A percentile compares a stretch with the other conserved stretches of the same genome.
Conservation (phyloP, 116 monocot genomes). For the Papilionanthe hybrid region DNA sequence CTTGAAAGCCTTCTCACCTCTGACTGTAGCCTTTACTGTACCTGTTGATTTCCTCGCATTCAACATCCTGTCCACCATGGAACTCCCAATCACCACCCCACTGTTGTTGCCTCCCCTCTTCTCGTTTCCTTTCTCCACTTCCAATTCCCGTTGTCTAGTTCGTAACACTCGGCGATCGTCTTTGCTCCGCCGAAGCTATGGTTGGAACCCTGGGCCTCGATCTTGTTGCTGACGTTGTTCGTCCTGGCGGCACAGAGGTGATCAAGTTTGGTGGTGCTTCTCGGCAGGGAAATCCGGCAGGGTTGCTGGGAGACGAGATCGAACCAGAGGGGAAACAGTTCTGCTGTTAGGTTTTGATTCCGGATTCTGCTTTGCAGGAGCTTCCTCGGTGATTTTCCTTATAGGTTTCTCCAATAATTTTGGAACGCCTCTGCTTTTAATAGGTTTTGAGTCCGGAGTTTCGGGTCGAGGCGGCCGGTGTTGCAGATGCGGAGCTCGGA, state of each 20-base stretch:
- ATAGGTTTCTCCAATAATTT: neutral
- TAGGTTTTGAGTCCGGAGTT: neutral
- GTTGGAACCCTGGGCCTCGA: neutral
- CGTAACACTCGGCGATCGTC: constrained; percentile 10
- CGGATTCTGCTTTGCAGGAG: constrained; percentile 1
- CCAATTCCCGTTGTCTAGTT: neutral
- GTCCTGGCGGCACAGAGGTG: neutral
- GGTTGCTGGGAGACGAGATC: neutral
- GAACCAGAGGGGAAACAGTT: constrained; percentile 7
- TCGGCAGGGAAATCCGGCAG: constrained; percentile 8
- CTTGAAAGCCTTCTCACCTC: constrained; percentile 10
- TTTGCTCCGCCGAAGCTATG: constrained; percentile 2
- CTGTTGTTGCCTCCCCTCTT: neutral
- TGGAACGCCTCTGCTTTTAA: neutral
- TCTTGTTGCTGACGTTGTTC: constrained; percentile 11
- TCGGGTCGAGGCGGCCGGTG: neutral
- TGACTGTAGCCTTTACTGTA: neutral
- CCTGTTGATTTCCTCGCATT: constrained; percentile 22
- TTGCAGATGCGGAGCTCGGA: neutral
- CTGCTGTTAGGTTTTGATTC: constrained; percentile 10
- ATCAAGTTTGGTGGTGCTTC: constrained; percentile 31
- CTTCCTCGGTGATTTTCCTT: neutral
- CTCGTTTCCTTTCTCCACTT: neutral
- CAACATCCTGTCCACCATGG: constrained; percentile 32
- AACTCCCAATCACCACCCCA: constrained; percentile 10